Evolutionary conservation across 768 basidiomycete species (phyloP), one percentile per base, ranked within the genome.

Genomic region (Hemileccinum rubropunctum): DNA sequence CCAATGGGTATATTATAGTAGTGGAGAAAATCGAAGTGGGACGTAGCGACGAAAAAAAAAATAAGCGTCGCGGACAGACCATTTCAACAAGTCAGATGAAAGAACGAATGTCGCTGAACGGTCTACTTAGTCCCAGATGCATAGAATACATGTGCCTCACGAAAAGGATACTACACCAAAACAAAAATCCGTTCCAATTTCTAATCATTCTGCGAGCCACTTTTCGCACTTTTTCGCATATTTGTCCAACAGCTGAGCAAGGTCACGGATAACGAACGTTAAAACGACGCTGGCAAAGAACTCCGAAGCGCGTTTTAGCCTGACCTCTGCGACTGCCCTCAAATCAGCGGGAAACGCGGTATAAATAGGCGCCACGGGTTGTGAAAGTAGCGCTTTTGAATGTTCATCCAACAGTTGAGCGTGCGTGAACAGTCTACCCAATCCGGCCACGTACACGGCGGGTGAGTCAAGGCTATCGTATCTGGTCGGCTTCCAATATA

Each of bases 181-280:
- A 50, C 56, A 52, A 52, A 34, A 53, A 62, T 60, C 57, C 52
- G 28, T 36, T 48, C 50, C 56, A 39, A 28, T 38, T 42, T 55
- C 58, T 58, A 56, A 53, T 76, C 75, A 92, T 64, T 94, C 91
- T 33, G 83, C 88, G 33, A 92, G 77, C 88, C 90, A 91, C 70
- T 91, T 91, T 72, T 91, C 91, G 70, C 89, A 91, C 67, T 90
- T 89, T 78, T 93, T 93, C 56, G 86, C 88, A 67, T 93, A 94
- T 71, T 95, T 94, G 75, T 95, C 93, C 53, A 95, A 75, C 43
- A 95, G 71, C 60, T 86, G 83, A 36, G 89, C 88, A 56, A 93
- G 76, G 66, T 94, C 91, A 46, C 84, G 83, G 60, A 95, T 83
- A 60, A 95, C 91, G 65, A 95, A 94, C 15, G 88, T 88, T 53